Conservation (phyloP, 2,329 filamentous ascomycete species). For the Neodidymelliopsis sp. region DNA sequence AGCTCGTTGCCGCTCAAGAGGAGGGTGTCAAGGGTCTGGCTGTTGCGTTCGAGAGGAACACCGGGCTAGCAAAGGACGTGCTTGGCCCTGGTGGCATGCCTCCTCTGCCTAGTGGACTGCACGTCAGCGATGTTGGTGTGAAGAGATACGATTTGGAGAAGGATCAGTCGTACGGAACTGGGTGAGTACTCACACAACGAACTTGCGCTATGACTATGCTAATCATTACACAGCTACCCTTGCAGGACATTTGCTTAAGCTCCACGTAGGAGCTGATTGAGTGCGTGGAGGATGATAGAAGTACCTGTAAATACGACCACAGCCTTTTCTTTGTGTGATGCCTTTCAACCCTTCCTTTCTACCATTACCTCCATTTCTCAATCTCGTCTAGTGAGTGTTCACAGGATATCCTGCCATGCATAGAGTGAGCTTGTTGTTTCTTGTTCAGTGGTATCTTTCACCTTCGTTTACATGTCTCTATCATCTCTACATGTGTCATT, state of each 20-base stretch:
- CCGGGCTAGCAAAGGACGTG: slow-evolving; percentile 62
- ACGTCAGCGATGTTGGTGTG: slow-evolving; percentile 62
- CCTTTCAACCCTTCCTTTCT: slow-evolving; percentile 3
- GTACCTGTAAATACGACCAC: slow-evolving; percentile 40
- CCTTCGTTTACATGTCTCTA: not conserved
- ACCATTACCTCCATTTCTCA: not conserved
- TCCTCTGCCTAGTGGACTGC: slow-evolving; percentile 80
- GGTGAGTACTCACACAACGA: slow-evolving; percentile 41
- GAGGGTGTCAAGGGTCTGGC: slow-evolving; percentile 76
- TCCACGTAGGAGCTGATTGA: not conserved
- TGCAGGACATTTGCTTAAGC: slow-evolving; percentile 54
- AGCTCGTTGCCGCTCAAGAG: slow-evolving; percentile 78
- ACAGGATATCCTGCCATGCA: too few relatives aligned
- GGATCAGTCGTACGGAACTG: slow-evolving; percentile 70
- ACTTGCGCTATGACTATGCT: slow-evolving; percentile 13
- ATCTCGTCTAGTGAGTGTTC: not conserved
- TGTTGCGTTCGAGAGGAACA: slow-evolving; percentile 74
- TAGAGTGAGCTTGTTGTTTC: too few relatives aligned
- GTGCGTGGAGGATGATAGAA: slow-evolving; percentile 24
- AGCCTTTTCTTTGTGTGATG: slow-evolving; percentile 22
- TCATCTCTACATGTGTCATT: too few relatives aligned
- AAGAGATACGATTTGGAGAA: slow-evolving; percentile 73
- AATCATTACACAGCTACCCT: slow-evolving; percentile 48
- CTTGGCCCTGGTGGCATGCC: slow-evolving; percentile 82
- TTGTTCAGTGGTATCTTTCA: too few relatives aligned